Percentiles rank a stretch among this genome's conserved stretches.
Evolutionary conservation across 805 yeast genomes (phyloP).

Genomic region (Sugiyamaella americana): DNA sequence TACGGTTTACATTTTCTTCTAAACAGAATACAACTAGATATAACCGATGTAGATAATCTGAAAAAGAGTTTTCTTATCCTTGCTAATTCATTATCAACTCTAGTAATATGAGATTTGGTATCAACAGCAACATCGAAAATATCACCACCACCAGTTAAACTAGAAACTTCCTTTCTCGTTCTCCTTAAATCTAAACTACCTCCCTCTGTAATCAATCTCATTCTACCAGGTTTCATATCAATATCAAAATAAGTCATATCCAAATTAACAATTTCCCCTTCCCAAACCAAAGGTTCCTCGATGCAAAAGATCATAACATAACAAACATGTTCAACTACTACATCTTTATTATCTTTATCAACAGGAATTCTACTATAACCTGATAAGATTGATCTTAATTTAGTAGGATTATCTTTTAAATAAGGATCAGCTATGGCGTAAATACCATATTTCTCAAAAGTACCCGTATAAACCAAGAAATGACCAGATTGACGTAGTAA

Average conservation of each 20-base stretch:
- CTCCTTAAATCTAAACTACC: constrained; percentile 53
- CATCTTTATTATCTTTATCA: constrained; percentile 13
- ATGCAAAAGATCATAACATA: constrained; percentile 72
- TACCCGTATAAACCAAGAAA: constrained; percentile 67
- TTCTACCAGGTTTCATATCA: constrained; percentile 61
- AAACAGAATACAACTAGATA: constrained; percentile 52
- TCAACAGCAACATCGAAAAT: constrained; percentile 43
- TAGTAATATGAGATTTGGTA: constrained; percentile 62
- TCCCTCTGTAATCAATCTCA: constrained; percentile 63
- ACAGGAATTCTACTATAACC: constrained; percentile 31
- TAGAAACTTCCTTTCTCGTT: constrained; percentile 52
- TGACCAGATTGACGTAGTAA: constrained; percentile 61
- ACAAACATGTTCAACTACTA: constrained; percentile 38
- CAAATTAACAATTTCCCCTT: constrained; percentile 64
- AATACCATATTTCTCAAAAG: constrained; percentile 65
- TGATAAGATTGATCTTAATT: constrained; percentile 26
- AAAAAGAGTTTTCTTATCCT: constrained; percentile 61
- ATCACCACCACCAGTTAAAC: constrained; percentile 46
- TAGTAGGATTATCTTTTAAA: constrained; percentile 36
- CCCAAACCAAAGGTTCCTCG: constrained; percentile 84
- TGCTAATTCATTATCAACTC: constrained; percentile 67
- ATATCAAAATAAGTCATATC: constrained; percentile 32
- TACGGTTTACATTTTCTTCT: constrained; percentile 47
- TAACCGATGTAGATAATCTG: constrained; percentile 56
- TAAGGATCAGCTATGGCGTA: constrained; percentile 73